Base-by-base conservation (phyloP, 2,329 filamentous ascomycete genomes). In the Ophioceras dolichostomum region DNA sequence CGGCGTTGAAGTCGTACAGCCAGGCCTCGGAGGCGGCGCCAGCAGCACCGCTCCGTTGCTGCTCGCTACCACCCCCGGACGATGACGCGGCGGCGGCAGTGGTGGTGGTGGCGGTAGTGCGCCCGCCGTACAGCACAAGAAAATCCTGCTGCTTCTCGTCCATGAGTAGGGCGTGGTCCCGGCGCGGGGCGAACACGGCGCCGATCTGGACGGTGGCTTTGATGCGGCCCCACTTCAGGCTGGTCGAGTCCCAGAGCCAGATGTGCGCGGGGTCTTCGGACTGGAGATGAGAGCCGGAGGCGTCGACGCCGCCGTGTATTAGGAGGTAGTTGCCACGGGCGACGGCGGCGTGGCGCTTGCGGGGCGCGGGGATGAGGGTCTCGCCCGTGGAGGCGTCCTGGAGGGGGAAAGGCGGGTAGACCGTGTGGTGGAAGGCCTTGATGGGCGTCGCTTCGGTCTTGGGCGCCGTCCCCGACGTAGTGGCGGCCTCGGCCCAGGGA, bases 111-210 rank as follows among this genome's bases (percentile, higher is more conserved):
- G 22, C 7, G 22, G 22, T 8, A 20, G 36, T 37, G 29, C 20
- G 28, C 13, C 71, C 71, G 17, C 68, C 69, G 32, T 68, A 55
- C 0, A 74, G 50, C 33, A 75, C 57, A 7, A 76, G 49, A 3
- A 70, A 67, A 32, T 67, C 65, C 14, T 49, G 47, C 14, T 49
- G 47, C 19, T 3, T 14, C 21, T 53, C 49, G 36, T 62, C 58
- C 6, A 62, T 57, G 16, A 61, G 54, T 36, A 63, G 43, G 36
- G 38, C 41, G 26, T 53, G 60, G 10, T 52, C 52, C 28, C 47
- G 54, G 34, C 58, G 49, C 3, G 55, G 44, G 0, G 45, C 42
- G 34, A 60, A 50, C 4, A 36, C 37, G 39, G 45, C 51, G 34
- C 57, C 53, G 10, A 55, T 47, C 38, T 58, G 53, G 10, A 46